Evolutionary conservation across 177 flowering plant species (phyloP).

Genomic region (Vitis hybrid): DNA sequence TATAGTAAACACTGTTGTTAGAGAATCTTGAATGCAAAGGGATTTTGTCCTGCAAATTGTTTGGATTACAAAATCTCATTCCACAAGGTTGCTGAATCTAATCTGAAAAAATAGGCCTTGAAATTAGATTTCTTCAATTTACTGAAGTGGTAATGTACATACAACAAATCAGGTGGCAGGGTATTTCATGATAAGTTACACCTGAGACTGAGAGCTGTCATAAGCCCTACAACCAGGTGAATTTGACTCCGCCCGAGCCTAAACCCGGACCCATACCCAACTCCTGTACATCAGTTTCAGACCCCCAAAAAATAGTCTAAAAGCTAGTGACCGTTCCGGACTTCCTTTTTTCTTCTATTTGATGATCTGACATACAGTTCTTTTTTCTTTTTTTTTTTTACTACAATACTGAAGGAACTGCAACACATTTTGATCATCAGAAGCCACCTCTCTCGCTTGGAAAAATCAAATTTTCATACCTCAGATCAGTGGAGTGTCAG

Average conservation of each 20-base stretch:
- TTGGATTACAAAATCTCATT: no score
- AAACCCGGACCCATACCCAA: neutral
- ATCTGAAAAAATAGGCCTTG: neutral
- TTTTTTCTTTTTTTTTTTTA: neutral
- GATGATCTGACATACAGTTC: conserved; percentile 15
- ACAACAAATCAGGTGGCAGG: conserved; percentile 15
- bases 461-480: conserved; percentile 8
- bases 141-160: conserved; percentile 16
- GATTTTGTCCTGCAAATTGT: no score
- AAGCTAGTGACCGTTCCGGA: neutral
- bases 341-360: conserved; percentile 4
- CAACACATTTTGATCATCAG: conserved; percentile 1
- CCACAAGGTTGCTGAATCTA: no score
- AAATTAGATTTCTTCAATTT: conserved; percentile 8
- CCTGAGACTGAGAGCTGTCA: conserved; percentile 12
- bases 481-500: conserved; percentile 9
- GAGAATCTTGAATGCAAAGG: neutral
- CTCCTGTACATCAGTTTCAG: conserved; percentile 21
- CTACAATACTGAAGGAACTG: neutral
- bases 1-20: neutral
- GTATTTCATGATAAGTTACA: conserved; percentile 15
- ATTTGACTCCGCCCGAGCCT: neutral
- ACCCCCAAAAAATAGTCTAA: conserved; percentile 6
- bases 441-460: neutral
- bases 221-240: neutral